Conservation (phyloP, 2,329 filamentous ascomycete species). For the Penicillium sp. region DNA sequence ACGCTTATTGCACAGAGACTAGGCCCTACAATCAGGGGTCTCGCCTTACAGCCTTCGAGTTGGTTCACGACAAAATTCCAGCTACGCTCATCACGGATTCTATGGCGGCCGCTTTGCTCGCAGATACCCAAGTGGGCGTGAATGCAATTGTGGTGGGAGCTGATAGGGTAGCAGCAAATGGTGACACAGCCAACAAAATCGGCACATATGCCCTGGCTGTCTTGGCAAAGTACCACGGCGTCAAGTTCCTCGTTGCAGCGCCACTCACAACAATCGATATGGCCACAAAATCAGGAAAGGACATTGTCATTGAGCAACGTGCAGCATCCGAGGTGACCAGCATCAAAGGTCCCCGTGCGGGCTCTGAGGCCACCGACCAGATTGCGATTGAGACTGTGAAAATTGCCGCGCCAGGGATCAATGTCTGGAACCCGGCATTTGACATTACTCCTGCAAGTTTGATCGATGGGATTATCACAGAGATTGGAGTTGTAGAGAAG, state of each 20-base stretch:
- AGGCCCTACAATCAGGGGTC: slow-evolving; percentile 97
- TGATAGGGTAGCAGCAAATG: slow-evolving; percentile 91
- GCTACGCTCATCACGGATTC: slow-evolving; percentile 92
- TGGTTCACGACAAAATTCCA: slow-evolving; percentile 90
- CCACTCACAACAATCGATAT: slow-evolving; percentile 93
- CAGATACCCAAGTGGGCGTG: slow-evolving; percentile 60
- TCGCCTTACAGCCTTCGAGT: slow-evolving; percentile 88
- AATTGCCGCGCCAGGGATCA: slow-evolving; percentile 72
- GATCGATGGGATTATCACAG: slow-evolving; percentile 93
- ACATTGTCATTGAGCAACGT: slow-evolving; percentile 89
- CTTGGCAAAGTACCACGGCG: slow-evolving; percentile 79
- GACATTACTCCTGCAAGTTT: slow-evolving; percentile 86
- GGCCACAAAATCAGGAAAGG: slow-evolving; percentile 69
- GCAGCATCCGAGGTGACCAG: slow-evolving; percentile 77
- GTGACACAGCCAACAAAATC: slow-evolving; percentile 98
- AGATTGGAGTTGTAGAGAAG: slow-evolving; percentile 83
- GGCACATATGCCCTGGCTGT: slow-evolving; percentile 92
- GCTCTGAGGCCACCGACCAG: slow-evolving; percentile 51
- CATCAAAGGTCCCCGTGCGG: slow-evolving; percentile 72
- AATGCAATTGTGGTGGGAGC: slow-evolving; percentile 89
- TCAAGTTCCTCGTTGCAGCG: slow-evolving; percentile 93
- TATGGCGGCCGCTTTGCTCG: slow-evolving; percentile 87
- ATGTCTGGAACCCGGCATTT: slow-evolving; percentile 95
- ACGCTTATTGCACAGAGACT: slow-evolving; percentile 95
- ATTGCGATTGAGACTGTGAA: slow-evolving; percentile 62